phyloP scores from a whole-genome alignment of 192 early-diverging fungal genomes.

The Coemansia sp. region DNA sequence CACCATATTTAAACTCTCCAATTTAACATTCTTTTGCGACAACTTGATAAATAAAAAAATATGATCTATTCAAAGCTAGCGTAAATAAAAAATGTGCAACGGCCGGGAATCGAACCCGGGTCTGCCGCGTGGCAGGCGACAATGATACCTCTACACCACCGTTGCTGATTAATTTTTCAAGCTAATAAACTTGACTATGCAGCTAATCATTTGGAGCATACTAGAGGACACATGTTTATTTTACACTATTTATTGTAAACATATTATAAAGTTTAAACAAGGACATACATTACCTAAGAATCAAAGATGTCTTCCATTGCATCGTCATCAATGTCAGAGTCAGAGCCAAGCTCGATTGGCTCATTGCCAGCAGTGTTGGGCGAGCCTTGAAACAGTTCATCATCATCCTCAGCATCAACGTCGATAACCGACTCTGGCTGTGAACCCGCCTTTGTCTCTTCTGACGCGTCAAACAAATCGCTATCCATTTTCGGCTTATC shows the following conservation, averaged over 20 bases:
- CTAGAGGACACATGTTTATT: too few species aligned
- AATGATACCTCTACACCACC: conserved; percentile 74
- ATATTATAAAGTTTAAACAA: too few species aligned
- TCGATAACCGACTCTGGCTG: conserved; percentile 18
- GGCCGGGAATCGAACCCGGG: conserved; percentile 81
- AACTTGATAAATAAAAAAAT: too few species aligned
- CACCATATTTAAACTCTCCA: conserved; percentile 54
- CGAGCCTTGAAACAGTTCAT: conserved; percentile 8
- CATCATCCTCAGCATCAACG: conserved; percentile 26
- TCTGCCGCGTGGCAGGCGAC: conserved; percentile 77
- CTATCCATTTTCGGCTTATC: neutral
- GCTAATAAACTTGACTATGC: too few species aligned
- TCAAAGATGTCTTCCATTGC: conserved; percentile 54
- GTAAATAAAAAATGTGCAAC: conserved; percentile 41
- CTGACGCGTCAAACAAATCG: neutral
- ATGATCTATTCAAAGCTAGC: too few species aligned
- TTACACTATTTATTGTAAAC: too few species aligned
- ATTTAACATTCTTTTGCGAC: too few species aligned
- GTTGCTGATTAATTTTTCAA: conserved; percentile 16
- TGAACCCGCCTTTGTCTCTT: neutral
- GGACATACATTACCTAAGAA: conserved; percentile 5
- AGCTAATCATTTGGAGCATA: too few species aligned
- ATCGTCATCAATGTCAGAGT: conserved; percentile 42
- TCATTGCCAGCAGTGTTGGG: conserved; percentile 7
- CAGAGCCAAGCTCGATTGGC: conserved; percentile 34